Evolutionary conservation across 352 stramenopile species (phyloP), one percentile per base, ranked within the genome.

Genomic region (Globisporangium viniferum): DNA sequence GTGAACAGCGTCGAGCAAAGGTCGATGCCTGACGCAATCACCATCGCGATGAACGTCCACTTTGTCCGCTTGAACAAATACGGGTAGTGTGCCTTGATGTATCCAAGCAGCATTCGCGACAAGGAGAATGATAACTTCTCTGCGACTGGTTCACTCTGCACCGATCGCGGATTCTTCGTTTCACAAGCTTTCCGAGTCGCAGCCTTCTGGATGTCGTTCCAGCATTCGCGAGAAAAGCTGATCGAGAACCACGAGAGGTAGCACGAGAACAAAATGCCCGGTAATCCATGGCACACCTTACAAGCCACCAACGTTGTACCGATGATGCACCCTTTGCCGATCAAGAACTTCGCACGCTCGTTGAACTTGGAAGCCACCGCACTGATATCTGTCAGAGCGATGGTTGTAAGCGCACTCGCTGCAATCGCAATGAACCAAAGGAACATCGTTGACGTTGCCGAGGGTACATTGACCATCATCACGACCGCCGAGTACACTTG

Each of bases 41-140:
- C 84, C 59, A 91, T 85, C n/a, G 74, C 73, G 29, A 89, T 84
- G 58, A 91, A 93, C 14, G 85, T 91, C 85, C 85, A 93, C 64
- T 89, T 92, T 7, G 90, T 76, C 22, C 85, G 74, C 66, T 85
- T 92, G 72, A 91, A 92, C 56, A 91, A 67, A 66, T 82, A 80
- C 36, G 75, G 74, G 31, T 84, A 91, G 57, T 75, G 54, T 1
- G 56, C 31, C 53, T 73, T 75, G 20, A 81, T 62, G 48, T 73
- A 78, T 1, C 62, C 62, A 22, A 84, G 72, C 10, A 79, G 54
- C 18, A 36, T 72, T 20, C 55, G 69, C 0, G 70, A 67, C 18
- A 70, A 65, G 14, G 69, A 70, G 27, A 58, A 64, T 12, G 15
- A n/a, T 8, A n/a, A 35, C 62, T 41, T 49, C 64, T 55, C 24